These are phyloP conservation scores for Lomentospora prolificans DNA, from an alignment of 2,329 filamentous ascomycete species.

Conservation along the genomic window DNA sequence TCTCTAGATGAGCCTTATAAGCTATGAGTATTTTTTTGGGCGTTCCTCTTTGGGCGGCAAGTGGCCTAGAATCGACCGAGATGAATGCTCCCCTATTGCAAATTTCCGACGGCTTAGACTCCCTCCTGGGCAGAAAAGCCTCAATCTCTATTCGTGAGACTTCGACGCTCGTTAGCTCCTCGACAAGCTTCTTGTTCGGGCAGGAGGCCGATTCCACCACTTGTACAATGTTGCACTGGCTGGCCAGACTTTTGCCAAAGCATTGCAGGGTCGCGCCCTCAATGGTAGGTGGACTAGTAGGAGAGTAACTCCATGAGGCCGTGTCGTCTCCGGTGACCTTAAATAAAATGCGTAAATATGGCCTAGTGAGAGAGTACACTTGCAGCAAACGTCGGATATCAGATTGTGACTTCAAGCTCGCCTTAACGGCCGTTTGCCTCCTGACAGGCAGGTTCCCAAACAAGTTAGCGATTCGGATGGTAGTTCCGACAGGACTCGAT, in stretches of 20 bases:
- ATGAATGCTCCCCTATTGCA: slow-evolving; percentile 46
- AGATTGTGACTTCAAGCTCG: slow-evolving; percentile 43
- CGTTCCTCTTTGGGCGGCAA: slow-evolving; percentile 43
- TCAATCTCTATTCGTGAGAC: slow-evolving; percentile 31
- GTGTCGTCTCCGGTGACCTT: slow-evolving; percentile 45
- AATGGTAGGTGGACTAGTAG: slow-evolving; percentile 35
- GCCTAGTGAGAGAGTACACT: slow-evolving; percentile 57
- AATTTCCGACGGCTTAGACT: slow-evolving; percentile 32
- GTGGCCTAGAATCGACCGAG: slow-evolving; percentile 58
- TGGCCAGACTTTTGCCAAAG: slow-evolving; percentile 45
- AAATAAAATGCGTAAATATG: slow-evolving; percentile 49
- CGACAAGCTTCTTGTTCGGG: not conserved
- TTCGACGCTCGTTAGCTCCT: not conserved
- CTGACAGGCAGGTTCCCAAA: slow-evolving; percentile 55
- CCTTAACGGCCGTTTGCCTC: slow-evolving; percentile 45
- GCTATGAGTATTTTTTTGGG: slow-evolving; percentile 47
- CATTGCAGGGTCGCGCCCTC: slow-evolving; percentile 53
- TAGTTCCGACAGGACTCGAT: slow-evolving; percentile 58
- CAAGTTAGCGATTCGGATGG: slow-evolving; percentile 49
- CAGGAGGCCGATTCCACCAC: slow-evolving; percentile 14
- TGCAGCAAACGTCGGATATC: slow-evolving; percentile 52
- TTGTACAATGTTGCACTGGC: slow-evolving; percentile 39
- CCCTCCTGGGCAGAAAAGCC: slow-evolving; percentile 46
- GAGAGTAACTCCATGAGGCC: slow-evolving; percentile 51
- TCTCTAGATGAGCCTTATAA: slow-evolving; percentile 41